Conservation (phyloP, 2,329 filamentous ascomycete genomes). For the Alternaria burnsii region DNA sequence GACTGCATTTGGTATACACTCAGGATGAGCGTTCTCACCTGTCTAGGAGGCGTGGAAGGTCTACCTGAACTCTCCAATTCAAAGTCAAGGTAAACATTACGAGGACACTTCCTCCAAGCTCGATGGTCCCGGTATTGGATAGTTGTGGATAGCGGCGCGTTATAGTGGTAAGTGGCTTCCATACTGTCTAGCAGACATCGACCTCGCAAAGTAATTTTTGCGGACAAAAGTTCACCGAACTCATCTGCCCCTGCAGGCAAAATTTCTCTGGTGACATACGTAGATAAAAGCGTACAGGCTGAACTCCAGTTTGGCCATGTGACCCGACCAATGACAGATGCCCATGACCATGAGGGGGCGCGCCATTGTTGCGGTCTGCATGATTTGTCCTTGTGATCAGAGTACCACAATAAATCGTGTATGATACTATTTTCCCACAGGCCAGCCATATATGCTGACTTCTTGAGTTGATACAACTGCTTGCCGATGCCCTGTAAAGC, state of each 20-base stretch:
- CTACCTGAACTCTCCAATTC: neutral
- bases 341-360: constrained; percentile 14
- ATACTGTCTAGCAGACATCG: neutral
- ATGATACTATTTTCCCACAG: constrained; percentile 7
- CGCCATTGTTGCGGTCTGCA: neutral
- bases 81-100: neutral
- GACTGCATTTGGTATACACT: neutral
- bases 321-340: neutral
- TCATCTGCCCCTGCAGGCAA: neutral
- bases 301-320: neutral
- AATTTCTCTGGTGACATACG: neutral
- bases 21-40: neutral
- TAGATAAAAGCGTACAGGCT: neutral
- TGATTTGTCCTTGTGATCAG: neutral
- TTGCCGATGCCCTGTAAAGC: constrained; percentile 13
- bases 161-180: neutral
- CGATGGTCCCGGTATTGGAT: neutral
- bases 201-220: neutral
- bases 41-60: neutral
- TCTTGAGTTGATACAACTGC: neutral
- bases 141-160: neutral
- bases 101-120: neutral
- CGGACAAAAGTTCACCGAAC: neutral
- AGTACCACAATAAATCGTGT: neutral
- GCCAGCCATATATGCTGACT: constrained; percentile 4